A percentile compares a stretch with the other conserved stretches of the same genome.
These are phyloP conservation scores for Sporobolomyces pararoseus DNA, from an alignment of 768 basidiomycete genomes.

Conservation along the genomic window DNA sequence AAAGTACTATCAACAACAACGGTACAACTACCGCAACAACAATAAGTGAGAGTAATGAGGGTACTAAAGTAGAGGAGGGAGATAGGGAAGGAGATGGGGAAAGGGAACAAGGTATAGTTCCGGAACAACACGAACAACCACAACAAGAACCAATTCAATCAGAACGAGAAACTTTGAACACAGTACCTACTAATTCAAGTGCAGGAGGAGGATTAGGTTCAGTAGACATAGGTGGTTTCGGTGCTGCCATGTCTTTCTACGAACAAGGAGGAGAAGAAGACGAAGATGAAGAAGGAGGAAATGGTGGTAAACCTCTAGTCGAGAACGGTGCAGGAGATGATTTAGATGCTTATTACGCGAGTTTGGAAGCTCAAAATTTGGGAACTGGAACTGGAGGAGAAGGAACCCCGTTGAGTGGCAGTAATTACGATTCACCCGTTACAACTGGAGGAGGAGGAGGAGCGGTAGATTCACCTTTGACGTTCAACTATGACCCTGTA, in stretches of 20 bases:
- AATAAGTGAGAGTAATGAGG: constrained; percentile 66
- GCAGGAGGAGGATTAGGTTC: not conserved
- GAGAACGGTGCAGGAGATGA: no score
- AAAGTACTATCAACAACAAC: constrained; percentile 97
- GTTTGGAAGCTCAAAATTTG: constrained; percentile 29
- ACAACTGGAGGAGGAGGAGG: not conserved
- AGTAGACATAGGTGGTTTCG: constrained; percentile 3
- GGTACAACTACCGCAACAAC: no score
- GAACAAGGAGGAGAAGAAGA: not conserved
- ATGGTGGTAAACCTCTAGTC: no score
- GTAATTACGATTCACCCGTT: constrained; percentile 9
- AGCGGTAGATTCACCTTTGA: no score
- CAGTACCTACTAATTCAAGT: not conserved
- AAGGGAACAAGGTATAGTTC: constrained; percentile 6
- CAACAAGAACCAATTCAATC: no score
- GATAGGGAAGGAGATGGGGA: not conserved
- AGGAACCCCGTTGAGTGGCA: not conserved
- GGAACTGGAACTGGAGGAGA: not conserved
- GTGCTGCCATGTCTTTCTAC: constrained; percentile 12
- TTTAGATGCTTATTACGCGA: constrained; percentile 46
- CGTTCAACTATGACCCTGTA: no score
- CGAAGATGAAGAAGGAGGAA: not conserved
- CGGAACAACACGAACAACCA: not conserved
- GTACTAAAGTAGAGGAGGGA: not conserved
- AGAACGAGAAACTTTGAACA: not conserved